Conservation (phyloP, 805 yeast genomes). For the Wickerhamomyces canadensis region DNA sequence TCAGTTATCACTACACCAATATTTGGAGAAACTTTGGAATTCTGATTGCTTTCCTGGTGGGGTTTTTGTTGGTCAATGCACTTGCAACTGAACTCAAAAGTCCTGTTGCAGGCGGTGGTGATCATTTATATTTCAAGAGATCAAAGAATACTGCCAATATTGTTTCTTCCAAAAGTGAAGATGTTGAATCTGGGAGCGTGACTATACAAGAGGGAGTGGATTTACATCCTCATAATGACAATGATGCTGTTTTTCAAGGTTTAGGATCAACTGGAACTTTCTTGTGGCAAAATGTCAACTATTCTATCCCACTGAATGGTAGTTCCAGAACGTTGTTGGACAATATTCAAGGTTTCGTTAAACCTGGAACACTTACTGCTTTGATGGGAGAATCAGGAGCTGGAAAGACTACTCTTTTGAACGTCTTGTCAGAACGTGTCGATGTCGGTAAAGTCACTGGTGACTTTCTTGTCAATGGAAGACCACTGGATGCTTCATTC, state of each 20-base stretch:
- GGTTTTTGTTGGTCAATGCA: constrained; percentile 50
- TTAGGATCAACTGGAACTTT: constrained; percentile 26
- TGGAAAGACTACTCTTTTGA: constrained; percentile 65
- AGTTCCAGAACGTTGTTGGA: constrained; percentile 46
- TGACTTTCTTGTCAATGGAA: background rate
- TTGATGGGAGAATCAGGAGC: constrained; percentile 71
- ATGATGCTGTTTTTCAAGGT: constrained; percentile 19
- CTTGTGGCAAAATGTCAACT: constrained; percentile 28
- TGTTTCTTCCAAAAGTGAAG: background rate
- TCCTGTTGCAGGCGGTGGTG: constrained; percentile 30
- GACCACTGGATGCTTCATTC: constrained; percentile 1
- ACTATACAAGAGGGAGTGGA: constrained; percentile 5
- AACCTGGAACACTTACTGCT: constrained; percentile 73
- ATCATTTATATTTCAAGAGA: constrained; percentile 49
- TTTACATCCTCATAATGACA: constrained; percentile 2
- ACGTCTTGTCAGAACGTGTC: constrained; percentile 51
- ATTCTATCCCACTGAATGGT: constrained; percentile 26
- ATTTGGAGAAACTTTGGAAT: constrained; percentile 82
- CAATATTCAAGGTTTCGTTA: constrained; percentile 69
- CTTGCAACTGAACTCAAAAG: constrained; percentile 47
- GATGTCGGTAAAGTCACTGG: constrained; percentile 40
- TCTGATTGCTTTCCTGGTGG: constrained; percentile 43
- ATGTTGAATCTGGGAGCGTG: constrained; percentile 28
- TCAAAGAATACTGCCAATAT: constrained; percentile 8
- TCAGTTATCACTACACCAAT: constrained; percentile 48